A percentile compares a stretch with the other conserved stretches of the same genome.
Conservation (phyloP, 129 eudicot genomes). For the Pulicaria dysenterica region DNA sequence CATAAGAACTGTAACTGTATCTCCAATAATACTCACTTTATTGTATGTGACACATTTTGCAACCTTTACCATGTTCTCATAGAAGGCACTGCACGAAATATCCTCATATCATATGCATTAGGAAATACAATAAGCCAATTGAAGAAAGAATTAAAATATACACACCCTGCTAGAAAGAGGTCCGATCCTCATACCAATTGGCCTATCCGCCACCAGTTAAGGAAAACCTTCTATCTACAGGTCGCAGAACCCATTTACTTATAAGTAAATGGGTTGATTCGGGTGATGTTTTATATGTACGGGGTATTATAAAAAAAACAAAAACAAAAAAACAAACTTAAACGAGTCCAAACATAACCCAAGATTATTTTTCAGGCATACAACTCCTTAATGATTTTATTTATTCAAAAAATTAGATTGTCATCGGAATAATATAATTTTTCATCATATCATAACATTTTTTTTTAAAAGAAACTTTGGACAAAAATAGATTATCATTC, state of each 20-base stretch:
- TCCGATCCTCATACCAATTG: neutral
- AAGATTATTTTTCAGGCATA: neutral
- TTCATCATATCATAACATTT: neutral
- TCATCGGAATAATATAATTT: neutral
- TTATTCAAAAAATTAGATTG: neutral
- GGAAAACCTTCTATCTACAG: constrained; percentile 2
- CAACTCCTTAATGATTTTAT: neutral
- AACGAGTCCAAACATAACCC: neutral
- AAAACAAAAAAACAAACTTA: neutral
- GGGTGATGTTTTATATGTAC: neutral
- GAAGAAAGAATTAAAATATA: neutral
- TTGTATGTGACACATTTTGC: constrained; percentile 87
- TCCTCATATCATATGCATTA: constrained; percentile 13
- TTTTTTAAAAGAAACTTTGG: neutral
- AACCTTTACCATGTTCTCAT: constrained; percentile 88
- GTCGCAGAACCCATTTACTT: neutral
- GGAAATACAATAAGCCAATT: constrained; percentile 1
- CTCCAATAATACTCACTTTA: constrained; percentile 48
- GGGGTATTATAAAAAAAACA: neutral
- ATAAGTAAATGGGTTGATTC: neutral
- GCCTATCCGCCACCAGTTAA: neutral
- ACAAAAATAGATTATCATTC: neutral
- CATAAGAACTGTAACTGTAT: neutral
- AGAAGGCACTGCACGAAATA: constrained; percentile 63
- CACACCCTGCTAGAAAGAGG: neutral